Conservation (phyloP, 2,329 filamentous ascomycete species). For the Ascomycota sp. region DNA sequence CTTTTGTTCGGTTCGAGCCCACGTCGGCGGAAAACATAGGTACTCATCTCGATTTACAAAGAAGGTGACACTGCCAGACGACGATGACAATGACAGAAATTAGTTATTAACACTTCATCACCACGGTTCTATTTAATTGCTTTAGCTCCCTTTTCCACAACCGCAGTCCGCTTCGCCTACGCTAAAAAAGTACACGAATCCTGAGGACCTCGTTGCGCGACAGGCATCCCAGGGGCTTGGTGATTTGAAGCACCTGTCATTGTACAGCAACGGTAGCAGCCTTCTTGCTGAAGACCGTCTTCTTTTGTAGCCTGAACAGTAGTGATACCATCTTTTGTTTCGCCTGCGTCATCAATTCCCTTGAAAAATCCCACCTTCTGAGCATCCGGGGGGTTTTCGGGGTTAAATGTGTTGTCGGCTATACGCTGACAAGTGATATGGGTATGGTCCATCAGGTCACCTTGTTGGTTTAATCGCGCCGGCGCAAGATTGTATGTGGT, state of each 20-base stretch:
- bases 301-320: slow-evolving; percentile 3
- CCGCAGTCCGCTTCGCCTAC: slow-evolving; percentile 14
- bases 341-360: slow-evolving; percentile 40
- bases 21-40: too few relatives aligned
- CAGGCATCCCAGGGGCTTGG: slow-evolving; percentile 44
- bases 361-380: slow-evolving; percentile 41
- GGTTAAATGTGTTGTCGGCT: slow-evolving; percentile 30
- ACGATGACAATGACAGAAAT: too few relatives aligned
- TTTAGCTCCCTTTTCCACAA: too few relatives aligned
- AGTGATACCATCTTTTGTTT: background rate
- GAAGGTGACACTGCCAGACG: too few relatives aligned
- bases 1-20: too few relatives aligned
- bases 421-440: slow-evolving; percentile 40
- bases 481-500: slow-evolving; percentile 41
- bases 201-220: slow-evolving; percentile 45
- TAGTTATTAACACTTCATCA: too few relatives aligned
- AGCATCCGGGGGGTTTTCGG: slow-evolving; percentile 29
- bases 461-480: slow-evolving; percentile 26
- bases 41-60: too few relatives aligned
- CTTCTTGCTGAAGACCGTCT: slow-evolving; percentile 37
- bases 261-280: slow-evolving; percentile 45
- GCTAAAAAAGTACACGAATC: slow-evolving; percentile 44
- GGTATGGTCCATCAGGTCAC: slow-evolving; percentile 35
- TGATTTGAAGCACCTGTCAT: slow-evolving; percentile 45
- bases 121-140: too few relatives aligned